Conservation (phyloP, 768 basidiomycete species). For the Trametes gibbosa region DNA sequence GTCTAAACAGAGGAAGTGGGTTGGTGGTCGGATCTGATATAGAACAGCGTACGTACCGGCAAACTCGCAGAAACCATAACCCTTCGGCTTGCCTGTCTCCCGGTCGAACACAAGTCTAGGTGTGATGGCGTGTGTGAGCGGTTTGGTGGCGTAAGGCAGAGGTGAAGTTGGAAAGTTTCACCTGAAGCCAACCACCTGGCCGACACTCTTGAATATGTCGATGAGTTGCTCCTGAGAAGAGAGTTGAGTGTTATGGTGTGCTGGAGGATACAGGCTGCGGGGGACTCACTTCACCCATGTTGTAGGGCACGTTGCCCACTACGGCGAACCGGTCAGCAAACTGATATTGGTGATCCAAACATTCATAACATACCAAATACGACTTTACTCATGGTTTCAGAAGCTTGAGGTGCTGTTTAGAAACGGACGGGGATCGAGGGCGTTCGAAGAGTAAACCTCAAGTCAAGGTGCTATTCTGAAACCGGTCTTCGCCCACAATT, state of each 20-base stretch:
- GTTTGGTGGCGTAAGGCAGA: no score
- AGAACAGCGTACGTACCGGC: conserved; percentile 65
- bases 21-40: no score
- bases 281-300: conserved; percentile 68
- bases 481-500: no score
- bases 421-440: no score
- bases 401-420: not conserved
- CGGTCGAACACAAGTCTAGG: conserved; percentile 82
- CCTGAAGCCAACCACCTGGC: conserved; percentile 89
- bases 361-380: not conserved
- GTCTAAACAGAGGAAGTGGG: conserved; percentile 56
- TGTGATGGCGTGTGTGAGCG: not conserved
- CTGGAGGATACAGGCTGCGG: not conserved
- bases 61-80: conserved; percentile 93
- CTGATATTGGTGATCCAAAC: not conserved
- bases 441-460: no score
- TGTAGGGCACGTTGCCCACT: conserved; percentile 91
- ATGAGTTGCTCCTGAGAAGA: conserved; percentile 68
- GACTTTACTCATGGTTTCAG: not conserved
- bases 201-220: conserved; percentile 85
- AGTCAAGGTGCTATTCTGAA: no score
- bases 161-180: conserved; percentile 26
- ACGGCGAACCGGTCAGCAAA: not conserved
- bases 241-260: not conserved
- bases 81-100: conserved; percentile 92